Percentiles rank a stretch among this genome's conserved stretches.
Conservation (phyloP, 257 asterid species). For the Solanum pennellii region DNA sequence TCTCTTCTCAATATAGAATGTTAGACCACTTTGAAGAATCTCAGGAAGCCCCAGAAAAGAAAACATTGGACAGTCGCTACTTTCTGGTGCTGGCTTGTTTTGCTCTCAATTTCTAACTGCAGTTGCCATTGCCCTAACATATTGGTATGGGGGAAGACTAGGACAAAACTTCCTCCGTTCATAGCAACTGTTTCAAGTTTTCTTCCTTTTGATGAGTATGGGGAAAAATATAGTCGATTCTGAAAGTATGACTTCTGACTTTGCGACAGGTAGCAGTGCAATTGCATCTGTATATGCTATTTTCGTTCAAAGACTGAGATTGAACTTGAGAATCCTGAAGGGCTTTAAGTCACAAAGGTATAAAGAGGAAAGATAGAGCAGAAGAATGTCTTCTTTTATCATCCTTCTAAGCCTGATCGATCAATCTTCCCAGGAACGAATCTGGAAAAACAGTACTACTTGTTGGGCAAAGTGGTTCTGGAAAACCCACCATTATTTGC, state of each 20-base stretch:
- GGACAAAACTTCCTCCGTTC: constrained; percentile 34
- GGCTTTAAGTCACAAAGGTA: constrained; percentile 10
- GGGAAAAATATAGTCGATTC: constrained; percentile 69
- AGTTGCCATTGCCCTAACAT: constrained; percentile 38
- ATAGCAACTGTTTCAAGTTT: constrained; percentile 42
- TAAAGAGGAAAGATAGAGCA: constrained; percentile 36
- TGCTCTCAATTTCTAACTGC: constrained; percentile 44
- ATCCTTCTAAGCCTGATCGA: constrained; percentile 56
- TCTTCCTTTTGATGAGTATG: constrained; percentile 64
- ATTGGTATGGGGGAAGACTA: constrained; percentile 70
- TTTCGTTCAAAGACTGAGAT: constrained; percentile 37
- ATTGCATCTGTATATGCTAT: constrained; percentile 38
- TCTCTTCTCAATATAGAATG: constrained; percentile 58
- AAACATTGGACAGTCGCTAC: constrained; percentile 53
- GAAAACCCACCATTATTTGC: constrained; percentile 55
- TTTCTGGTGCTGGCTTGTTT: constrained; percentile 39
- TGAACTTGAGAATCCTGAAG: constrained; percentile 34
- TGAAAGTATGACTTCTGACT: constrained; percentile 60
- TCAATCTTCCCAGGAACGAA: constrained; percentile 46
- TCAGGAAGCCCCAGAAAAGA: constrained; percentile 29
- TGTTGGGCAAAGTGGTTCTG: constrained; percentile 73
- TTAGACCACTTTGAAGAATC: constrained; percentile 28
- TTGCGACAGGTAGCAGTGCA: constrained; percentile 49
- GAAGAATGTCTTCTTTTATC: constrained; percentile 33
- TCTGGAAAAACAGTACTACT: constrained; percentile 46